Percentiles rank a stretch among this genome's conserved stretches.
phyloP scores from a whole-genome alignment of 345 rosid genomes.

The Eucalyptus viminalis region DNA sequence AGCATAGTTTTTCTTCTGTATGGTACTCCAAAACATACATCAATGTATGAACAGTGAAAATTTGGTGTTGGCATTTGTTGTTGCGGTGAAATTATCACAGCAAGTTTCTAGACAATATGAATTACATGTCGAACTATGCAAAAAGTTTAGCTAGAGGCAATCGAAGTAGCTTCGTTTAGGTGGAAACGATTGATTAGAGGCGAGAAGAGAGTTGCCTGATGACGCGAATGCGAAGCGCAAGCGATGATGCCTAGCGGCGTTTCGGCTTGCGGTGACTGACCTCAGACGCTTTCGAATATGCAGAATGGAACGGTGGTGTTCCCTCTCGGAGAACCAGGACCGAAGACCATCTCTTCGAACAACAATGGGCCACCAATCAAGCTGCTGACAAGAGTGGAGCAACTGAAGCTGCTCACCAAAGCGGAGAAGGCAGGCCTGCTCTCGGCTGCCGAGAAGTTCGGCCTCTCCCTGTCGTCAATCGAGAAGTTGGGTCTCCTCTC shows the following conservation, averaged over 20 bases:
- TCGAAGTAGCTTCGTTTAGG: neutral
- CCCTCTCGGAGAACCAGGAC: constrained; percentile 34
- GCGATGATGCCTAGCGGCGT: neutral
- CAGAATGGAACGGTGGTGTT: constrained; percentile 27
- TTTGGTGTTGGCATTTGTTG: neutral
- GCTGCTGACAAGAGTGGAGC: constrained; percentile 87
- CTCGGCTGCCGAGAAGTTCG: constrained; percentile 81
- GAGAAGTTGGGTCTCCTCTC: constrained; percentile 92
- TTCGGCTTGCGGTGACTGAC: neutral
- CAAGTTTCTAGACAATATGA: neutral
- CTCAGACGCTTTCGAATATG: neutral
- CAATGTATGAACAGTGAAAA: neutral
- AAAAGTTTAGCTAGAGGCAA: neutral
- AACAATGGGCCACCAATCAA: constrained; percentile 29
- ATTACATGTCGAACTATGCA: neutral
- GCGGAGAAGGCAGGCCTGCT: constrained; percentile 89
- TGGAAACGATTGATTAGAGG: neutral
- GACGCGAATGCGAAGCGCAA: neutral
- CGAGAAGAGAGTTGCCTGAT: neutral
- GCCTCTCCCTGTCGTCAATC: constrained; percentile 72
- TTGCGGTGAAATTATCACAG: neutral
- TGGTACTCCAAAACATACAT: neutral
- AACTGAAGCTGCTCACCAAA: constrained; percentile 74
- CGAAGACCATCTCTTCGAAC: constrained; percentile 7
- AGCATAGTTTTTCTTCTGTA: neutral